Evolutionary conservation across 2,329 filamentous ascomycete genomes (phyloP), one percentile per base, ranked within the genome.

Genomic region (Scedosporium dehoogii): DNA sequence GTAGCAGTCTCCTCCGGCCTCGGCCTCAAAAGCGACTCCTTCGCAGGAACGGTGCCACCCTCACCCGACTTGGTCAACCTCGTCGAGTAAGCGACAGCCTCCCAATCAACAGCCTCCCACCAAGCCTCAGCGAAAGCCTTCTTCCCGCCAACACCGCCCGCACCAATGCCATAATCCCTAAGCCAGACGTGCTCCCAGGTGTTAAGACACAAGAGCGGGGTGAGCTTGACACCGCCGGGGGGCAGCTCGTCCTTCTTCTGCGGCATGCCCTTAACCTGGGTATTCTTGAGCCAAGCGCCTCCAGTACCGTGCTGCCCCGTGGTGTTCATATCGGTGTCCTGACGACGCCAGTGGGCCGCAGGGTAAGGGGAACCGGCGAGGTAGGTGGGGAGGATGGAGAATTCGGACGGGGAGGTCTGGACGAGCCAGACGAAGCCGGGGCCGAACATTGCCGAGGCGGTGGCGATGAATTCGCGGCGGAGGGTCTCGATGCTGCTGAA

Each of bases 341-440:
- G 86, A 63, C 83, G 83, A 63, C 93, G 87, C 79, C 87, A 91
- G 78, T 96, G 90, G 41, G 92, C 93, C 65, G 85, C 87, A 3
- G 90, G 85, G 75, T 93, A 94, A 4, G 94, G 94, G 6, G 89
- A 90, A 63, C 94, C 94, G 63, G 93, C 92, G 64, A 92, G 85
- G 79, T 97, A 99, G 63, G 94, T 99, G 69, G 86, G 83, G 63
- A 99, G 81, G 70, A 99, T 83, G 70, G 87, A 85, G 77, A 80
- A 81, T 68, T 79, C 79, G 71, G 68, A 69, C 64, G 73, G 71
- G 61, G 70, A 74, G 68, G 69, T 72, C 75, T 85, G 85, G 70
- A 97, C 90, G 65, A 99, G 87, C 94, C 94, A 99, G 72, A 97
- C 89, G 77, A 96, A 97, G 67, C 94, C 94, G 0, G 93, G 92